Evolutionary conservation across 345 rosid species (phyloP), one percentile per base, ranked within the genome.

Genomic region (Populus ilicifolia): DNA sequence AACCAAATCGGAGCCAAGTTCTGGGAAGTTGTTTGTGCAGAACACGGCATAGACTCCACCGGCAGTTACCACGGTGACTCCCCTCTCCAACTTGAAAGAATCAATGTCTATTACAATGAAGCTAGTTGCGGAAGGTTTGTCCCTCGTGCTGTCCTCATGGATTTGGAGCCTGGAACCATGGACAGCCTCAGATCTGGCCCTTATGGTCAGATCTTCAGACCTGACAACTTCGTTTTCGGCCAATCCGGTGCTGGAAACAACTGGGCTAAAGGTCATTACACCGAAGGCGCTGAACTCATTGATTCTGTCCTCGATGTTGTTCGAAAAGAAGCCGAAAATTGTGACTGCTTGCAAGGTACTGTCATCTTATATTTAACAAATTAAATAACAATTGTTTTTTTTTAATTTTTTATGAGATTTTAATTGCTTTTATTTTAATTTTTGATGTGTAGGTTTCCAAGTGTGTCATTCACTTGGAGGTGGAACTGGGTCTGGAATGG

Each of bases 401-500:
- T 30, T 18, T 1, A 41, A 18, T 13, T 16, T 69, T 20, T 61
- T 10, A 13, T 5, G n/a, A 36, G 75, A 10, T 69, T 50, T 52
- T 35, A 35, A 29, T 35, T 33, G 29, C 0, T 67, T 46, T 33
- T 70, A 7, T 46, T 68, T 44, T 70, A 14, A 0, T 29, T 44
- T 2, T 48, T 44, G 14, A n/a, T n/a, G 13, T 16, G 67, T 59
- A 80, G 83, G 83, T 5, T 80, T 80, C 17, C 83, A 80, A 39
- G 83, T 80, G 25, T 80, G 83, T 54, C 83, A 80, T 64, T 80
- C 83, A 48, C 76, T 80, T 8, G 83, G 83, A 41, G 83, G 83
- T 36, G 83, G 83, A 36, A 80, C 83, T n/a, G 83, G 83, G 39
- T 80, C 83, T 36, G 83, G 83, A 63, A 80, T 80, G 83, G 83